These are phyloP conservation scores for Coemansia sp. DNA, from an alignment of 192 early-diverging fungal genomes.

Conservation along the genomic window DNA sequence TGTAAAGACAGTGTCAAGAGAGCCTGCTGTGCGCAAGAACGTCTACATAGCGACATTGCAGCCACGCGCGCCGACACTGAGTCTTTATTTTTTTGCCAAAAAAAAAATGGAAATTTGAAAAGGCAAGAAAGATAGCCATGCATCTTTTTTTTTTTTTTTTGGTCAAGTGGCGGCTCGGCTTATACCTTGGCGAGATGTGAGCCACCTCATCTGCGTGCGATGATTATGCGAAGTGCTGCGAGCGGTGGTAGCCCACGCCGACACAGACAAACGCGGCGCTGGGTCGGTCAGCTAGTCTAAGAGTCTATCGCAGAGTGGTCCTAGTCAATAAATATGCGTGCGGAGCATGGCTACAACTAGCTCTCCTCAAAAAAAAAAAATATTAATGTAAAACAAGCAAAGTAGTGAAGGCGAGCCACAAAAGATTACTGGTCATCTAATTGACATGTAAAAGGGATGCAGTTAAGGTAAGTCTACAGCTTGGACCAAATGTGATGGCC, in stretches of 20 bases:
- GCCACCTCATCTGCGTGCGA: neutral
- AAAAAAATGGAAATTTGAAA: neutral
- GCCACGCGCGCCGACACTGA: neutral
- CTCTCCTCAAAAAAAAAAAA: too few relatives aligned
- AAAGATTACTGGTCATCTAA: neutral
- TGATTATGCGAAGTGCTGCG: neutral
- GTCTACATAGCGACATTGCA: neutral
- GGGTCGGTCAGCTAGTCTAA: too few relatives aligned
- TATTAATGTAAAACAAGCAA: too few relatives aligned
- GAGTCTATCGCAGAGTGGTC: too few relatives aligned
- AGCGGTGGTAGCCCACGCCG: neutral
- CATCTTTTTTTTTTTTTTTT: too few relatives aligned
- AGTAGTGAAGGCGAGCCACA: neutral
- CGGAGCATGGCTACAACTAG: too few relatives aligned
- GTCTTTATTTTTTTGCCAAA: neutral
- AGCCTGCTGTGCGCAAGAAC: neutral
- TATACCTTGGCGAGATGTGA: neutral
- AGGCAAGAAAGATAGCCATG: neutral
- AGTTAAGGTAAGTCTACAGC: slow-evolving; percentile 8
- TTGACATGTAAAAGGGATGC: neutral
- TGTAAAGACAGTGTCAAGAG: neutral
- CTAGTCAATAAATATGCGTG: too few relatives aligned
- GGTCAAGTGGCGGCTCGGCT: neutral
- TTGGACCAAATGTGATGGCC: slow-evolving; percentile 21
- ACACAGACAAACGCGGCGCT: neutral